These are phyloP conservation scores for Aechmea fasciata DNA, from an alignment of 176 grass and related monocot genomes.

Conservation along the genomic window DNA sequence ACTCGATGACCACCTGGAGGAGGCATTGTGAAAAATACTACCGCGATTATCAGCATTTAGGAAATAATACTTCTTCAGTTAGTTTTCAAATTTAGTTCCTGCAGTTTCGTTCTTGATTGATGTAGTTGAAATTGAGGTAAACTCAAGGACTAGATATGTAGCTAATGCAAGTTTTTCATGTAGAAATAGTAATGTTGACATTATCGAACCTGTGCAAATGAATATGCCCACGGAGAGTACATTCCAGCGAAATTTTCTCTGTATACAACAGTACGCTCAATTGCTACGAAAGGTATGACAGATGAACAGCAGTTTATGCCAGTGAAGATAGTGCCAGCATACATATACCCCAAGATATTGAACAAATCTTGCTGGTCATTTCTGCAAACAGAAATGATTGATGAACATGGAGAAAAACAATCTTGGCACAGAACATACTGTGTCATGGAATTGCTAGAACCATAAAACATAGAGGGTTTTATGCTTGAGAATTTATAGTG, in stretches of 20 bases:
- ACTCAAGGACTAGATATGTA: not conserved
- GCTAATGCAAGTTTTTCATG: not conserved
- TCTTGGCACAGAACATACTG: not conserved
- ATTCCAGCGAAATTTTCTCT: constrained; percentile 80
- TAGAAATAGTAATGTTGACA: too few species aligned
- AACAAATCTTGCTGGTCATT: constrained; percentile 59
- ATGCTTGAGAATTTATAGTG: too few species aligned
- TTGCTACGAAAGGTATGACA: constrained; percentile 46
- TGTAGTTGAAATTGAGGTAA: too few species aligned
- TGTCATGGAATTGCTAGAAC: too few species aligned
- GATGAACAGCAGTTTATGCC: constrained; percentile 50
- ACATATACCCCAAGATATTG: constrained; percentile 65
- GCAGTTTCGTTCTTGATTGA: too few species aligned
- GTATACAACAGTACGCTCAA: constrained; percentile 52
- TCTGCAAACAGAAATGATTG: constrained; percentile 23
- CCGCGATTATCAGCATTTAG: not conserved
- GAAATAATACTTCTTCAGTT: not conserved
- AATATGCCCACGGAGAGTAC: constrained; percentile 85
- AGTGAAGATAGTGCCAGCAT: constrained; percentile 28
- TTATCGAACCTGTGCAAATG: constrained; percentile 44
- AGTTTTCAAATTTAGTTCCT: too few species aligned
- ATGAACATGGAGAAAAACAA: constrained; percentile 3
- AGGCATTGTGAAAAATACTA: constrained; percentile 9
- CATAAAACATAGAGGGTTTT: too few species aligned
- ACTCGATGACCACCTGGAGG: constrained; percentile 50